These are phyloP conservation scores for Suhomyces tanzawaensis DNA, from an alignment of 805 yeast species.

Conservation along the genomic window DNA sequence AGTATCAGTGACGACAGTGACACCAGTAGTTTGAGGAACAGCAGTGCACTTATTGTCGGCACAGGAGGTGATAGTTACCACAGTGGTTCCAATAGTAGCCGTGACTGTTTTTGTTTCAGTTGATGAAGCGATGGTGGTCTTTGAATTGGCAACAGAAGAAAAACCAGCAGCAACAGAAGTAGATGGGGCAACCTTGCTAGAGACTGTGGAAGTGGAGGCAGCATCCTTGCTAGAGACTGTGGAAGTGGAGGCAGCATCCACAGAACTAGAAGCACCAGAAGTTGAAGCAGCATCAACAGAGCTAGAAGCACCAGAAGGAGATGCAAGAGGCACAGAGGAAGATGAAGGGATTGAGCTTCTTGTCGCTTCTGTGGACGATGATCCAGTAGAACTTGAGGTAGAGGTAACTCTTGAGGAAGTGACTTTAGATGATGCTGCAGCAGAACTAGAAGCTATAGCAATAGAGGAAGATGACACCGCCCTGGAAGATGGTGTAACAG, in stretches of 20 bases:
- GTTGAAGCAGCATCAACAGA: constrained; percentile 3
- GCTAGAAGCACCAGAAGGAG: constrained; percentile 1
- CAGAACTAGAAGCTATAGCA: neutral
- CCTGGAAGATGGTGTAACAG: constrained; percentile 2
- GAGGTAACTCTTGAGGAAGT: neutral
- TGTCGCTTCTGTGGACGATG: neutral
- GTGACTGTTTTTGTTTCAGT: too few relatives aligned
- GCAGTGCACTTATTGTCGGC: constrained; percentile 27
- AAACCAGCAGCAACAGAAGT: constrained; percentile 1
- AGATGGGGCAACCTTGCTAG: too few relatives aligned
- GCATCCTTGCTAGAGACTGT: constrained; percentile 3
- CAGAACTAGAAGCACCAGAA: neutral
- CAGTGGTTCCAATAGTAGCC: constrained; percentile 18
- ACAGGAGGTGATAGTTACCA: constrained; percentile 40
- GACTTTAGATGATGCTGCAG: too few relatives aligned
- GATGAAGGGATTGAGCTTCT: neutral
- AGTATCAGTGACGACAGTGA: constrained; percentile 20
- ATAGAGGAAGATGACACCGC: neutral
- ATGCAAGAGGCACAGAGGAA: neutral
- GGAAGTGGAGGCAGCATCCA: neutral
- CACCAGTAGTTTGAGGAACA: constrained; percentile 34
- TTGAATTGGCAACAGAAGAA: neutral
- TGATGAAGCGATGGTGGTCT: too few relatives aligned
- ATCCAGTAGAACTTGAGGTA: neutral
- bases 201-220: constrained; percentile 2